Evolutionary conservation across 1,139 yeast species (phyloP).

Genomic region (Saccharomyces hybrid): DNA sequence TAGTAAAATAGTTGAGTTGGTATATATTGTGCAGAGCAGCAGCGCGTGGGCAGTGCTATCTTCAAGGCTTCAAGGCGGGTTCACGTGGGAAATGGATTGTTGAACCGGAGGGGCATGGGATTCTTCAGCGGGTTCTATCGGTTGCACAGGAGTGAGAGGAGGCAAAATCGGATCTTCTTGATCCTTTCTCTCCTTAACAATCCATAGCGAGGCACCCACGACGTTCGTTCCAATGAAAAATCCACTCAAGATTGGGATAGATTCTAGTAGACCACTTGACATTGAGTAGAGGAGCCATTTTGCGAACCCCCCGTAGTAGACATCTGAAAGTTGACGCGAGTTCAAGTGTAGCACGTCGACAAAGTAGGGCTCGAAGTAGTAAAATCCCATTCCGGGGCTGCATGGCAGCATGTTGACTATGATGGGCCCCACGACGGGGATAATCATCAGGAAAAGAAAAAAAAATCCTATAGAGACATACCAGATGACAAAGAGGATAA

Average conservation of each 20-base stretch:
- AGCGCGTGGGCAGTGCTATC: not conserved
- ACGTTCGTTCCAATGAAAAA: slow-evolving; percentile 9
- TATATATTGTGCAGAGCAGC: not conserved
- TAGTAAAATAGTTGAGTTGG: not conserved
- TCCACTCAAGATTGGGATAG: slow-evolving; percentile 12
- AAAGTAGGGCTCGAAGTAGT: slow-evolving; percentile 11
- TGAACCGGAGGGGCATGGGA: not conserved
- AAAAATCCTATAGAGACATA: not conserved
- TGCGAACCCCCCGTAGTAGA: slow-evolving; percentile 11
- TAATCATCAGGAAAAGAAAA: slow-evolving; percentile 2
- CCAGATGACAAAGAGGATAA: not conserved
- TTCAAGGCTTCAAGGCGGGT: not conserved
- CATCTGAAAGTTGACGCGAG: slow-evolving; percentile 2
- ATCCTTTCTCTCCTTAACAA: slow-evolving; percentile 5
- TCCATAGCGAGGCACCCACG: slow-evolving; percentile 14
- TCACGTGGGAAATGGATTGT: not conserved
- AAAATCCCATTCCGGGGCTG: slow-evolving; percentile 11
- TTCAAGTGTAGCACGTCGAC: slow-evolving; percentile 7
- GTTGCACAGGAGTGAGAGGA: not conserved
- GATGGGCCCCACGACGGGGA: slow-evolving; percentile 12
- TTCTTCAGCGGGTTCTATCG: not conserved
- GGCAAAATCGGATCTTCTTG: not conserved
- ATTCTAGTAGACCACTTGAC: slow-evolving; percentile 10
- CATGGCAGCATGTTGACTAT: slow-evolving; percentile 7
- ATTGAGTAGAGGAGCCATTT: slow-evolving; percentile 13